These are phyloP conservation scores for Zychaea mexicana DNA, from an alignment of 371 early-diverging fungal genomes.

Conservation along the genomic window DNA sequence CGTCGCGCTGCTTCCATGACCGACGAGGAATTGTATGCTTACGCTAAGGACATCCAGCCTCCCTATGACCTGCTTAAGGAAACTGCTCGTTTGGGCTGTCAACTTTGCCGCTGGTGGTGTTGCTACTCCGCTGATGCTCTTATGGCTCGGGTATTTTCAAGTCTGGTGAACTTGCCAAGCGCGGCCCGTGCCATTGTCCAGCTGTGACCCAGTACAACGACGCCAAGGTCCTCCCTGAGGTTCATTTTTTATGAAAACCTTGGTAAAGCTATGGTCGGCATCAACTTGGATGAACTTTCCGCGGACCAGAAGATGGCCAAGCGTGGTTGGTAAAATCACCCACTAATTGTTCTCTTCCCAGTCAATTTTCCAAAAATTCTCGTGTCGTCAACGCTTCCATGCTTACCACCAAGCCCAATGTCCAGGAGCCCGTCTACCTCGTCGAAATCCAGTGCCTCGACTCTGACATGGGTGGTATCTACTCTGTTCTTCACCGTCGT, in stretches of 20 bases:
- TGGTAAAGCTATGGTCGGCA: constrained; percentile 97
- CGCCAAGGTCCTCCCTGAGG: constrained; percentile 84
- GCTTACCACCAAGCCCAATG: constrained; percentile 86
- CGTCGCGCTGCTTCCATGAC: constrained; percentile 73
- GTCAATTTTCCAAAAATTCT: too few relatives aligned
- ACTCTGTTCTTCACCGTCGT: constrained; percentile 94
- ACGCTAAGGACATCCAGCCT: constrained; percentile 93
- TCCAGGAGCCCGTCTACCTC: constrained; percentile 98
- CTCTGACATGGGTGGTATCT: constrained; percentile 96
- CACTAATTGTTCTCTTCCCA: too few relatives aligned
- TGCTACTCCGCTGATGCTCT: constrained; percentile 95
- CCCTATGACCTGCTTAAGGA: constrained; percentile 89
- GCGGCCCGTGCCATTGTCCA: constrained; percentile 93
- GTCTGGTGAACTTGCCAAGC: constrained; percentile 95
- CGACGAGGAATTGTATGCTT: constrained; percentile 77
- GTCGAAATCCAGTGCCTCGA: constrained; percentile 97
- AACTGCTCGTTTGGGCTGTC: constrained; percentile 85
- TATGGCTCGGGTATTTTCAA: constrained; percentile 92
- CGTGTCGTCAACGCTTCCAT: constrained; percentile 92
- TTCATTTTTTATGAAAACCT: constrained; percentile 92
- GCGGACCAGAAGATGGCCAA: constrained; percentile 71
- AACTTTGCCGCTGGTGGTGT: constrained; percentile 98
- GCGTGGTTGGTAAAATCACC: constrained; percentile 82
- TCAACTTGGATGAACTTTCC: constrained; percentile 77
- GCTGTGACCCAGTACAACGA: constrained; percentile 96